Base-by-base conservation (phyloP, 2,329 filamentous ascomycete species). In the Penicillium polonicum region DNA sequence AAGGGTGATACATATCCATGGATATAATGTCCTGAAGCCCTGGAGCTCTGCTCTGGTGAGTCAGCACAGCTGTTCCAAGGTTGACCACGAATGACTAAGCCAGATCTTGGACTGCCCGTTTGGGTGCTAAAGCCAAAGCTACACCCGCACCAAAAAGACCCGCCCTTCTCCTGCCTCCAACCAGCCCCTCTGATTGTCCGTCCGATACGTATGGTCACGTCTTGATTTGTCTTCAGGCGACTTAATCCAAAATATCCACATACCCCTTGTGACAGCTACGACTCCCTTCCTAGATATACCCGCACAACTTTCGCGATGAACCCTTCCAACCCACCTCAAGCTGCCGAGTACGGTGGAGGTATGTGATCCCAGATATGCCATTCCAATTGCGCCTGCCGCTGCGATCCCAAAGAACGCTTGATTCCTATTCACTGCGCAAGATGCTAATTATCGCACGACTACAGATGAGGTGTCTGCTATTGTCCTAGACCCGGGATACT, bases 391-490 rank as follows among this genome's bases (percentile, higher is more conserved):
- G n/a, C 43, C 8, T 21, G n/a, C 19, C 7, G 42, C 38, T 25
- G 6, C 8, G 17, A 45, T 31, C 9, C 31, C 5, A 44, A 19
- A 23, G 19, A 45, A 23, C 39, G 23, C 27, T 65, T 23, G 5
- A 5, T 4, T 2, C 19, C 9, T 29, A 10, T 21, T 12, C 1
- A 33, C 10, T 7, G 25, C 15, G 17, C 29, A 33, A 39, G 54
- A 61, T 41, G 5, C 51, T 29, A 23, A 23, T 52, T 29, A 15
- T 27, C 5, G 12, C 5, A 27, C 44, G 46, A 60, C 45, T 57
- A 45, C 69, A 96, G 94, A 99, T 81, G 94, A 99, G 80, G 92
- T 99, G 64, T 95, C 92, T 36, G 95, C 95, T 52, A 89, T 99
- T 67, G 91, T 99, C 38, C 90, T 99, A 72, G 94, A 99, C 73